Conservation (phyloP, 148 eudicot genomes). For the Agrostemma githago region DNA sequence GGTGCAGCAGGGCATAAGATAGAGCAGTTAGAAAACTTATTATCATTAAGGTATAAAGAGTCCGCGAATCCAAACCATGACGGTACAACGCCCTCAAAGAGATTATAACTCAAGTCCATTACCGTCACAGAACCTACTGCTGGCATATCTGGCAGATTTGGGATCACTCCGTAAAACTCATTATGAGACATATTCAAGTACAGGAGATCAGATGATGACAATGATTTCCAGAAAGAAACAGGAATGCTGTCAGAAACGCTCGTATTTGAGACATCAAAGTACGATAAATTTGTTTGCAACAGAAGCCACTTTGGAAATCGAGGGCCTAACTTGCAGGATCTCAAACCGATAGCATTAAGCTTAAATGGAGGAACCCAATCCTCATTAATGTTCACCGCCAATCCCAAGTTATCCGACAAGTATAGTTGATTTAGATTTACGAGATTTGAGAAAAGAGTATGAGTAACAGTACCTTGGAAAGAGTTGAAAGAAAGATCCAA, state of each 20-base stretch:
- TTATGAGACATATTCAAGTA: slow-evolving; percentile 19
- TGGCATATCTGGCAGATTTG: slow-evolving; percentile 5
- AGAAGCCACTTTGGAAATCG: slow-evolving; percentile 19
- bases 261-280: slow-evolving; percentile 17
- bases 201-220: neutral
- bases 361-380: slow-evolving; percentile 29
- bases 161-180: slow-evolving; percentile 12
- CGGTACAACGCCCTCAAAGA: slow-evolving; percentile 19
- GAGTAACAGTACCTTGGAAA: slow-evolving; percentile 22
- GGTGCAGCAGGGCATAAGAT: neutral
- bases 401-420: slow-evolving; percentile 19
- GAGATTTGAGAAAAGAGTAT: slow-evolving; percentile 24
- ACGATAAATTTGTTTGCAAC: neutral
- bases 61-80: neutral
- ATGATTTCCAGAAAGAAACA: slow-evolving; percentile 16
- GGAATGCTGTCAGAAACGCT: slow-evolving; percentile 11
- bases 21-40: slow-evolving; percentile 7
- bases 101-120: slow-evolving; percentile 21
- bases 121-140: neutral
- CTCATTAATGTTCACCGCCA: slow-evolving; percentile 14
- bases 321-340: slow-evolving; percentile 22
- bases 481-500: slow-evolving; percentile 26
- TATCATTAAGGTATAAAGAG: slow-evolving; percentile 11
- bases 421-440: slow-evolving; percentile 14
- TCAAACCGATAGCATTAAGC: neutral